Base-by-base conservation (phyloP, 371 early-diverging fungal species). In the Spraguea lophii region DNA sequence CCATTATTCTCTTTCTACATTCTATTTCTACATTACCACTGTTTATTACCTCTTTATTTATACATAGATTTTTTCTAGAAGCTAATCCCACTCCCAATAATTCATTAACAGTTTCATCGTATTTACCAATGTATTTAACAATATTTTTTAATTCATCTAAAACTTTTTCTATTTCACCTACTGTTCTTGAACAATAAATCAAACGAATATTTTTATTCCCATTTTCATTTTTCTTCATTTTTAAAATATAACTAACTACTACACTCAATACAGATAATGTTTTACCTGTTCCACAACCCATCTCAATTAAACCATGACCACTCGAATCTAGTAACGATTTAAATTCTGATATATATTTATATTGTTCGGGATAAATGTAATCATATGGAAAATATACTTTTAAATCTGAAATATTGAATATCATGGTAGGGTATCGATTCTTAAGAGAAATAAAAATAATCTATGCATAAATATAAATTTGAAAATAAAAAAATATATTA, bases 281-380 rank as follows among this genome's bases (percentile, higher is more conserved):
- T 71, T 98, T 98, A 12, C 99, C 99, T 0, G 97, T 93, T 35
- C 99, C 97, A 13, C 93, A 93, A 44, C 97, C 95, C 92, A 95
- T 95, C 74, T 98, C 97, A 13, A 98, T 75, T 42, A 94, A 75
- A 57, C 83, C 81, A 60, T 88, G 87, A 25, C 93, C 90, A 80
- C 83, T 38, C 19, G 80, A 81, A 69, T 91, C 90, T 37, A 95
- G 72, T 7, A 84, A 76, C 51, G 75, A 76, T 63, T 92, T 90
- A 37, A 95, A 72, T 65, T 88, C 88, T 53, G 80, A 77, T 85
- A 98, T 95, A 75, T 98, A 95, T 20, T 83, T 80, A 73, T 83
- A 85, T 65, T 98, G 97, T 63, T 98, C 99, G 9, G 97, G 97
- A 64, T 93, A 95, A 63, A 98, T 88, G 71, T 83, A 82, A 63